Conservation (phyloP, 1,284 basidiomycete genomes). For the Puccinia brachypodii region DNA sequence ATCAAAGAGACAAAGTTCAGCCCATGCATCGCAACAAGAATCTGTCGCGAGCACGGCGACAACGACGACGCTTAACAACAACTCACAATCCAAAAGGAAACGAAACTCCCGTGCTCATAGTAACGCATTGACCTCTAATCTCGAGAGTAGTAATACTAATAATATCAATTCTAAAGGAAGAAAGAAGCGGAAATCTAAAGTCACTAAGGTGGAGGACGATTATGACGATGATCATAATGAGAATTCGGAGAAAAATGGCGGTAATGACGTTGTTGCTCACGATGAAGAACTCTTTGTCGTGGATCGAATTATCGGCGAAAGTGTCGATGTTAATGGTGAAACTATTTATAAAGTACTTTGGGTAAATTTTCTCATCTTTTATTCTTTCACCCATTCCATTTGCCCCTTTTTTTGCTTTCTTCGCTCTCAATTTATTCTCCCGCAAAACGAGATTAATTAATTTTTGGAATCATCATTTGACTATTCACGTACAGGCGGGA, state of each 20-base stretch:
- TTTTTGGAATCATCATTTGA: too few species aligned
- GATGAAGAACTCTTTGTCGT: slow-evolving; percentile 33
- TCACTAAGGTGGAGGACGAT: not conserved
- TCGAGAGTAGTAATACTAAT: too few species aligned
- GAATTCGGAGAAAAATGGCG: not conserved
- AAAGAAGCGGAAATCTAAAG: slow-evolving; percentile 23
- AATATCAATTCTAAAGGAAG: not conserved
- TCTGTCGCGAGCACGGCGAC: too few species aligned
- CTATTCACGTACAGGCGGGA: slow-evolving; percentile 2
- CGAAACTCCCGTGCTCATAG: not conserved
- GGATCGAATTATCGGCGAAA: slow-evolving; percentile 39
- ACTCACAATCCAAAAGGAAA: not conserved
- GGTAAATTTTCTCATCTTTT: slow-evolving; percentile 14
- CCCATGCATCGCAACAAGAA: not conserved
- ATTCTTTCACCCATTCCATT: too few species aligned
- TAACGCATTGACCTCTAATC: too few species aligned
- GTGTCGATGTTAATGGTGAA: slow-evolving; percentile 28
- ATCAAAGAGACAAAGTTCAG: not conserved
- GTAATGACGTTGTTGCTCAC: not conserved
- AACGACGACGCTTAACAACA: not conserved
- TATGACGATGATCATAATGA: not conserved
- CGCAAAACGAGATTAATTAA: too few species aligned
- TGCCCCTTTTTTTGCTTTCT: too few species aligned
- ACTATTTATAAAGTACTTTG: slow-evolving; percentile 37
- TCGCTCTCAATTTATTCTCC: too few species aligned